Evolutionary conservation across 805 yeast species (phyloP).

Genomic region (Pichia deserticola): DNA sequence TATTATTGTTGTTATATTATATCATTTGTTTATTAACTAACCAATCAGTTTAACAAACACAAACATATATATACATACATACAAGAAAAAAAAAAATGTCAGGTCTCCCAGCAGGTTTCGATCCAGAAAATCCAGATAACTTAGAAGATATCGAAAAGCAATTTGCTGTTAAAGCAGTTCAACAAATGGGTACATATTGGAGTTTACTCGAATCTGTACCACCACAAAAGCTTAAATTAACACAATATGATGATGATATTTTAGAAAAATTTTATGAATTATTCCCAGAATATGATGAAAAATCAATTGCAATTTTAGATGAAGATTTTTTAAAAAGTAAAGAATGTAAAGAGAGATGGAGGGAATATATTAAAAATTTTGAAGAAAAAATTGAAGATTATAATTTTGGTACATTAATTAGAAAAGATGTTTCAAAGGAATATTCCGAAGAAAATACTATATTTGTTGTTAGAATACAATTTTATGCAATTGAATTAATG

Average conservation of each 20-base stretch:
- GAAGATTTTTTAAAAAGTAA: slow-evolving; percentile 81
- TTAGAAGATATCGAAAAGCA: slow-evolving; percentile 94
- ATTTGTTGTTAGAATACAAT: slow-evolving; percentile 88
- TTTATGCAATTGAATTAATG: slow-evolving; percentile 88
- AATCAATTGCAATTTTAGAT: slow-evolving; percentile 46
- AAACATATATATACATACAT: not conserved
- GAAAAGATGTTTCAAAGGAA: slow-evolving; percentile 64
- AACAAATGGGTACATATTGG: slow-evolving; percentile 95
- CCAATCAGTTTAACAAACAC: not conserved
- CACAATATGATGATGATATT: slow-evolving; percentile 66
- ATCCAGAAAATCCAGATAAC: slow-evolving; percentile 88
- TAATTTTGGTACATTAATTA: slow-evolving; percentile 90
- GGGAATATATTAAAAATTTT: slow-evolving; percentile 73
- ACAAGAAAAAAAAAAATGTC: slow-evolving; percentile 4
- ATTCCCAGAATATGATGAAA: slow-evolving; percentile 83
- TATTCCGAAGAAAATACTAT: slow-evolving; percentile 80
- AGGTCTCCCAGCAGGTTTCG: slow-evolving; percentile 16
- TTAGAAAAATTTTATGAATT: slow-evolving; percentile 50
- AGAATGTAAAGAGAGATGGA: slow-evolving; percentile 84
- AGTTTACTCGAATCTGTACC: slow-evolving; percentile 59
- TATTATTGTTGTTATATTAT: not conserved
- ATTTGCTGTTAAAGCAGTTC: slow-evolving; percentile 95
- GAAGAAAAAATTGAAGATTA: slow-evolving; percentile 78
- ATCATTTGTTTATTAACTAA: too few relatives aligned
- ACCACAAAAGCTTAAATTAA: slow-evolving; percentile 72